Percentiles rank a stretch among this genome's conserved stretches.
Evolutionary conservation across 2,329 filamentous ascomycete genomes (phyloP).

Genomic region (Trichocomaceae sp.): DNA sequence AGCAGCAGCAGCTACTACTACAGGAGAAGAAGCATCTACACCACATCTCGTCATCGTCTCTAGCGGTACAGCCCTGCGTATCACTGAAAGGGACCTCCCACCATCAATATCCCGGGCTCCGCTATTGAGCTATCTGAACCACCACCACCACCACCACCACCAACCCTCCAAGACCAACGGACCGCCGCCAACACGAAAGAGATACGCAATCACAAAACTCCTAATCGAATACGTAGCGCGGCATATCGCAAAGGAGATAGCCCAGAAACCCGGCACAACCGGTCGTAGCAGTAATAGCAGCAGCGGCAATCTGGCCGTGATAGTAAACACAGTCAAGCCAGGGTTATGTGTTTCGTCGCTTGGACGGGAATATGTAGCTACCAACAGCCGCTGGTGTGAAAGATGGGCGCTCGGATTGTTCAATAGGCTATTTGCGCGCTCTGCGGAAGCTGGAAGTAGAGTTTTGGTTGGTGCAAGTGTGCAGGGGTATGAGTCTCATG

Average conservation of each 20-base stretch:
- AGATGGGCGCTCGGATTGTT: constrained; percentile 29
- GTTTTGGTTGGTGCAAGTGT: constrained; percentile 38
- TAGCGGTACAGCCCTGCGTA: constrained; percentile 35
- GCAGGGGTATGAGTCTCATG: constrained; percentile 38
- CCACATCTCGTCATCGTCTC: constrained; percentile 42
- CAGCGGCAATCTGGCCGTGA: constrained; percentile 32
- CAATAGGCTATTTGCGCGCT: constrained; percentile 36
- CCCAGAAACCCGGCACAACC: constrained; percentile 15
- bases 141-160: too few relatives aligned
- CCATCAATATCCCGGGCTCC: constrained; percentile 18
- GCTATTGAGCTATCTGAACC: constrained; percentile 32
- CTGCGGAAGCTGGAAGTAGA: constrained; percentile 40
- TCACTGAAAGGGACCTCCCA: constrained; percentile 26
- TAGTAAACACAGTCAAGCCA: constrained; percentile 42
- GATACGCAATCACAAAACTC: constrained; percentile 40
- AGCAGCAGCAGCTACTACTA: too few relatives aligned
- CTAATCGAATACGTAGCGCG: constrained; percentile 39
- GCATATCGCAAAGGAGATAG: constrained; percentile 26
- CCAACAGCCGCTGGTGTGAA: constrained; percentile 25
- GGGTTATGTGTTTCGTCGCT: constrained; percentile 40
- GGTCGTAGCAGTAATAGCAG: constrained; percentile 9
- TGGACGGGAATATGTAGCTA: constrained; percentile 30
- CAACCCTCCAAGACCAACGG: constrained; percentile 14
- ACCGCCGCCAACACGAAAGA: constrained; percentile 18
- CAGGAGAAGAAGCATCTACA: constrained; percentile 14